phyloP scores from a whole-genome alignment of 768 basidiomycete species.

The Lactarius pseudohatsudake region DNA sequence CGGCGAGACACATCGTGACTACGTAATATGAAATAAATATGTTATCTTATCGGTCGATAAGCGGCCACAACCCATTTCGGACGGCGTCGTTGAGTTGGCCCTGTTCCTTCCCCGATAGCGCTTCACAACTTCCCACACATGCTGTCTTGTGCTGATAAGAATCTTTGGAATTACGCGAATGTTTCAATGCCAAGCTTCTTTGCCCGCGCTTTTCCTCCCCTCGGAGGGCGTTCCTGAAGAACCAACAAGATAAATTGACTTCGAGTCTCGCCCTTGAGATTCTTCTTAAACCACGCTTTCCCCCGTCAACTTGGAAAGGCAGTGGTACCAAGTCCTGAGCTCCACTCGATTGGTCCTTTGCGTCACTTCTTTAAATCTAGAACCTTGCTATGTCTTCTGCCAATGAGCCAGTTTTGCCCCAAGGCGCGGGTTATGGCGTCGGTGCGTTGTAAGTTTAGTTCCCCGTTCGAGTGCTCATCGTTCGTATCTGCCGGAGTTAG shows the following conservation, averaged over 20 bases:
- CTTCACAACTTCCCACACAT: not conserved
- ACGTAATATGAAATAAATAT: not conserved
- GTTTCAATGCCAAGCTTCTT: not conserved
- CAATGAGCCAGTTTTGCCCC: conserved; percentile 53
- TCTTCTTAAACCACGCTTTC: conserved; percentile 2
- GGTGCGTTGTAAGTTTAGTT: conserved; percentile 39
- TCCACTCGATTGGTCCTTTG: not conserved
- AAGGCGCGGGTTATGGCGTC: conserved; percentile 85
- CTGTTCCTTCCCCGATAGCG: not conserved
- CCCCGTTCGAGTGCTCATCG: conserved; percentile 14
- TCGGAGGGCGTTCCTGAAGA: conserved; percentile 7
- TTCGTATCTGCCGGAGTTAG: conserved; percentile 34
- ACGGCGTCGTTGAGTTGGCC: not conserved
- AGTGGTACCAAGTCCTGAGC: not conserved
- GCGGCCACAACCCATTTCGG: not conserved
- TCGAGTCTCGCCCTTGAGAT: not conserved
- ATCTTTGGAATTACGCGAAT: not conserved
- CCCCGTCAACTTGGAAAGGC: not conserved
- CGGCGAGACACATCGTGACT: not conserved
- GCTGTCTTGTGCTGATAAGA: conserved; percentile 14
- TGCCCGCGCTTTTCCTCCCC: conserved; percentile 7
- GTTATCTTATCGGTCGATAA: not conserved
- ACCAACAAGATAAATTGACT: conserved; percentile 12
- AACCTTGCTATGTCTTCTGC: conserved; percentile 29
- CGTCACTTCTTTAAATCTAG: not conserved